These are phyloP conservation scores for Cercospora zeae-maydis DNA, from an alignment of 2,329 filamentous ascomycete species.

Conservation along the genomic window DNA sequence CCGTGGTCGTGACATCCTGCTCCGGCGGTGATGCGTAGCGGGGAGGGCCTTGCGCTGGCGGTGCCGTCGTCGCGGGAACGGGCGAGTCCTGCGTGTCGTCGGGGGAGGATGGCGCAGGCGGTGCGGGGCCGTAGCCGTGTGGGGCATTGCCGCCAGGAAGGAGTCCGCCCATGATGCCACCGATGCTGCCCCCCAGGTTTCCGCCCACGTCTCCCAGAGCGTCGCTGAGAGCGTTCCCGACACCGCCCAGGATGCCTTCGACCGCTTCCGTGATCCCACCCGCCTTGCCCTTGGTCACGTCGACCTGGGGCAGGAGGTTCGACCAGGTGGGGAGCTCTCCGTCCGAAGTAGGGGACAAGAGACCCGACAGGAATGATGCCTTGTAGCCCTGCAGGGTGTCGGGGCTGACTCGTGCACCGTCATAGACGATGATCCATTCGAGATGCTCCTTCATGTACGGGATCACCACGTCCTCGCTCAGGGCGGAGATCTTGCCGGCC, in stretches of 20 bases:
- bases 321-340: conserved; percentile 27
- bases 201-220: background rate
- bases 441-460: conserved; percentile 35
- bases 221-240: conserved; percentile 4
- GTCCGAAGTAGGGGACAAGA: conserved; percentile 27
- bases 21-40: conserved; percentile 1
- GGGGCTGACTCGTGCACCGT: conserved; percentile 34
- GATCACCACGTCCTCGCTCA: conserved; percentile 29
- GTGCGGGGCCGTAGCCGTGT: background rate
- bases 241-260: conserved; percentile 7
- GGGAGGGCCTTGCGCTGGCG: conserved; percentile 6
- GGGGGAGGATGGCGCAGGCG: background rate
- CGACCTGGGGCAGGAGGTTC: conserved; percentile 25
- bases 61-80: conserved; percentile 9
- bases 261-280: conserved; percentile 24
- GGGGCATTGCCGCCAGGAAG: background rate
- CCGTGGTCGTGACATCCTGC: conserved; percentile 14
- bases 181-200: background rate
- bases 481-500: conserved; percentile 33
- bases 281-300: conserved; percentile 28
- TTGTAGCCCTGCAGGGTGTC: conserved; percentile 39
- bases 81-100: conserved; percentile 4
- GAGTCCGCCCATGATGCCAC: background rate
- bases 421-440: conserved; percentile 36
- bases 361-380: conserved; percentile 40